Evolutionary conservation across 306 rosid species (phyloP).

Genomic region (Mimosa pudica): DNA sequence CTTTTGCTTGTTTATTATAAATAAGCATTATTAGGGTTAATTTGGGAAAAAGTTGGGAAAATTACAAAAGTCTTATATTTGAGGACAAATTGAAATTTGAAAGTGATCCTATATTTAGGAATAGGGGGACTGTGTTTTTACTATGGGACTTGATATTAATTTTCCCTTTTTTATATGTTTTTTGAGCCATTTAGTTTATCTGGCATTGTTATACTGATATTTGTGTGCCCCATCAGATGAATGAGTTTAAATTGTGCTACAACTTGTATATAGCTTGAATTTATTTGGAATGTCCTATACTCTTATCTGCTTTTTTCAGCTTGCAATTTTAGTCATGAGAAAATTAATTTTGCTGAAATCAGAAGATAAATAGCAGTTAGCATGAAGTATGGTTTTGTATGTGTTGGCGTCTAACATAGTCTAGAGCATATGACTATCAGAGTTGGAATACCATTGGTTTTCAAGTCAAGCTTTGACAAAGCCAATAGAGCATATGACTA

Average conservation of each 20-base stretch:
- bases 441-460: conserved; percentile 84
- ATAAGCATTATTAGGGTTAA: too few relatives aligned
- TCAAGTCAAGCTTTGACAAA: conserved; percentile 96
- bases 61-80: too few relatives aligned
- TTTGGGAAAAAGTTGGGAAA: too few relatives aligned
- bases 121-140: too few relatives aligned
- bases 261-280: not conserved
- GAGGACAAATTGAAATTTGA: too few relatives aligned
- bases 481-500: conserved; percentile 68
- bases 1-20: too few relatives aligned
- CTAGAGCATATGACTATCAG: conserved; percentile 51
- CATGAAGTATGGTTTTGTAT: conserved; percentile 8
- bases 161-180: not conserved
- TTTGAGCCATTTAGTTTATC: not conserved
- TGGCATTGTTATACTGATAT: not conserved
- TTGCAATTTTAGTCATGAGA: not conserved
- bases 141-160: too few relatives aligned
- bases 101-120: too few relatives aligned
- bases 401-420: conserved; percentile 25
- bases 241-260: not conserved
- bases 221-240: not conserved
- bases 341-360: not conserved
- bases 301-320: not conserved
- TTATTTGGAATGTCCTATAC: not conserved
- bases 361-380: not conserved